Conservation (phyloP, 768 basidiomycete genomes). For the Dacryopinax spathularia region DNA sequence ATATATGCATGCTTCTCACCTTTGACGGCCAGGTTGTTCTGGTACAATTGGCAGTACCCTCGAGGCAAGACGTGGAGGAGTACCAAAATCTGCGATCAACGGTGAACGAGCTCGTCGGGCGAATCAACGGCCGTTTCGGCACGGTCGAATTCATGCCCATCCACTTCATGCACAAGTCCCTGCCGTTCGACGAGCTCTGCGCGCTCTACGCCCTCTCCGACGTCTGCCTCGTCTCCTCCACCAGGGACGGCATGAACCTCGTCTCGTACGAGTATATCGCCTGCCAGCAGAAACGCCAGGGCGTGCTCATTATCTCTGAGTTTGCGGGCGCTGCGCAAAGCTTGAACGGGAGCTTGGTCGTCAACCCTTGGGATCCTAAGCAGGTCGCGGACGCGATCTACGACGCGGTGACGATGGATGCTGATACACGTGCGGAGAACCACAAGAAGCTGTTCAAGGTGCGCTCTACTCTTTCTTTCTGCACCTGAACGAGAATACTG, state of each 20-base stretch:
- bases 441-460: conserved; percentile 86
- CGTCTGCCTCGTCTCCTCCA: conserved; percentile 88
- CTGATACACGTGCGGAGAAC: conserved; percentile 72
- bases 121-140: conserved; percentile 96
- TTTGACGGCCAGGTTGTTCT: conserved; percentile 62
- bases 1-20: neutral
- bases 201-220: conserved; percentile 96
- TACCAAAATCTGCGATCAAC: conserved; percentile 93
- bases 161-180: conserved; percentile 95
- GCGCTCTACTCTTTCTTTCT: conserved; percentile 14
- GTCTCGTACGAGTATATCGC: conserved; percentile 98
- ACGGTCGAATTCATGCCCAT: conserved; percentile 99
- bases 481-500: neutral
- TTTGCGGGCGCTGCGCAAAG: conserved; percentile 96
- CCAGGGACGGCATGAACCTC: conserved; percentile 97
- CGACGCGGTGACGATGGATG: conserved; percentile 82
- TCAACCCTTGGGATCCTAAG: conserved; percentile 99
- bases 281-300: conserved; percentile 82
- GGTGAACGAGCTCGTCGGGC: conserved; percentile 94
- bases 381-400: conserved; percentile 95
- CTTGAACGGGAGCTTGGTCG: conserved; percentile 88
- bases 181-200: conserved; percentile 86
- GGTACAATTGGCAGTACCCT: conserved; percentile 93
- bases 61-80: conserved; percentile 95
- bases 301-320: conserved; percentile 95